Evolutionary conservation across 768 basidiomycete genomes (phyloP), one percentile per base, ranked within the genome.

Genomic region (Lactifluus pinguis): DNA sequence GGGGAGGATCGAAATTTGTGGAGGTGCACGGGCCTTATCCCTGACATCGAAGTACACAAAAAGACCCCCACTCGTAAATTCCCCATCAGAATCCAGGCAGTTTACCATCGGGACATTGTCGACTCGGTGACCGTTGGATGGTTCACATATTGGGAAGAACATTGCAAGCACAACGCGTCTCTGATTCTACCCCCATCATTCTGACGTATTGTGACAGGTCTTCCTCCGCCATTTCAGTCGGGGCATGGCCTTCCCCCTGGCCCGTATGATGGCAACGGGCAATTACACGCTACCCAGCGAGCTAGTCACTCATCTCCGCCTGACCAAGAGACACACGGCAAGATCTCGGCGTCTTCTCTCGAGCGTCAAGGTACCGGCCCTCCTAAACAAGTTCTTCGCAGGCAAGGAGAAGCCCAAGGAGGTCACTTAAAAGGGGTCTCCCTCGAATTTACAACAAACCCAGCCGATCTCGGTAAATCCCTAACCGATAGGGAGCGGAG

Each of bases 111-210:
- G 17, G 79, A 81, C 62, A 61, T 89, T 41, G 69, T 90, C 17
- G 87, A 89, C 66, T 79, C 83, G 0, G 77, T 85, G 57, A 79
- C 80, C 14, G 87, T 89, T 71, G 90, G 89, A 57, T 79, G 83
- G 63, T 90, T 89, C 71, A 79, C 79, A 38, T 90, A 86, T 67
- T 81, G 77, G 75, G 72, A 78, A 25, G 72, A 78, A 25, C 69
- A 74, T 59, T 79, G 84, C 76, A 48, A 19, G 71, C 42, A 10
- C 21, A 25, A 1, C 15, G 19, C 21, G 21, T 3, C 38, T 41
- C 19, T 56, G 19, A 30, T 48, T 19, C 34, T 6, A 44, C 5
- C 19, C 19, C 9, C 50, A 9, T 57, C 44, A 29, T 52, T 19
- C 55, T 61, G 44, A 61, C 2, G 17, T 29, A 30, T 32, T 25